phyloP scores from a whole-genome alignment of 108 stramenopile genomes.

The Pseudonitzschia delicatissima region DNA sequence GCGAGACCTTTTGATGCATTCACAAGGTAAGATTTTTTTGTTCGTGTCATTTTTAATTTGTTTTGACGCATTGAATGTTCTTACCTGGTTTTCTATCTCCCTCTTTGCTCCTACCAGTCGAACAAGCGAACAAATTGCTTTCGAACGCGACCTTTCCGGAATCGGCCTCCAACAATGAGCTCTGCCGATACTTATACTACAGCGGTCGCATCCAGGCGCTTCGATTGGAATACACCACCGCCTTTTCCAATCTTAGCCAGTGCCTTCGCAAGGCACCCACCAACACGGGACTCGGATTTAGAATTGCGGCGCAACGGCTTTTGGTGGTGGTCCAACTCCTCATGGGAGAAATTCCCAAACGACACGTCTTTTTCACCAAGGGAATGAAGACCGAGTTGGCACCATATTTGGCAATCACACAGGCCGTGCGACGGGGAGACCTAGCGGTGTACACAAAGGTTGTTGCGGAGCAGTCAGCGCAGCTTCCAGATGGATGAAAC shows the following conservation, averaged over 20 bases:
- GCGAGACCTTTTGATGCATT: conserved; percentile 60
- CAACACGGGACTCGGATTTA: conserved; percentile 91
- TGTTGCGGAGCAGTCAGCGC: conserved; percentile 61
- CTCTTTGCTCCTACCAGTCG: conserved; percentile 41
- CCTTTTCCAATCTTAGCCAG: conserved; percentile 91
- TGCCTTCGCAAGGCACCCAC: conserved; percentile 94
- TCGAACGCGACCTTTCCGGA: conserved; percentile 90
- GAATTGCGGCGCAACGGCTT: conserved; percentile 81
- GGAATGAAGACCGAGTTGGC: conserved; percentile 76
- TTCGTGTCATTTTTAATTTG: not conserved
- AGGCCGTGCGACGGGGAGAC: conserved; percentile 95
- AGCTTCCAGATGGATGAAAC: conserved; percentile 84
- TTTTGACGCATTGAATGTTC: not conserved
- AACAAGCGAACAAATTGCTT: conserved; percentile 94
- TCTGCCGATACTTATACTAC: conserved; percentile 95
- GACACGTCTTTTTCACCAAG: conserved; percentile 82
- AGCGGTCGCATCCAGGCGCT: conserved; percentile 93
- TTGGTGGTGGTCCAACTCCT: conserved; percentile 91
- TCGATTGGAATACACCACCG: conserved; percentile 92
- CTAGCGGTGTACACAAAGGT: conserved; percentile 81
- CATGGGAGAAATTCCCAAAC: conserved; percentile 97
- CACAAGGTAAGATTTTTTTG: conserved; percentile 48
- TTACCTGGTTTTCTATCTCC: not conserved
- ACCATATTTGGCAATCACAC: conserved; percentile 92
- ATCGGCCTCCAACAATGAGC: conserved; percentile 90